These are phyloP conservation scores for Narthecium ossifragum DNA, from an alignment of 106 monocot species.

Conservation along the genomic window DNA sequence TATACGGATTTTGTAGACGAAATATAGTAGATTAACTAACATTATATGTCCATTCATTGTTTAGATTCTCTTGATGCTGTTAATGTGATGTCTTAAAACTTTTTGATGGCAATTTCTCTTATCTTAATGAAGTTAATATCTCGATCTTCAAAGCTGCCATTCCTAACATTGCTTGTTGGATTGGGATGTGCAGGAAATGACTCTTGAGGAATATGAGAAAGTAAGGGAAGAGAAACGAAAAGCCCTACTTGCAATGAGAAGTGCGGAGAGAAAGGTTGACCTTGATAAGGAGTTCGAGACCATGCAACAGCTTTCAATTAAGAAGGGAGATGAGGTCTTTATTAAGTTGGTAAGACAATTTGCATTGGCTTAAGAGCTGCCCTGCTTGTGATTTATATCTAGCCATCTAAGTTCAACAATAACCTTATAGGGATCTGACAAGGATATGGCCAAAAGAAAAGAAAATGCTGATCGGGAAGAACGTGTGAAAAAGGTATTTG, in stretches of 20 bases:
- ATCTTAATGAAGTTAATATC: not conserved
- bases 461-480: constrained; percentile 55
- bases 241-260: constrained; percentile 29
- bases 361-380: not conserved
- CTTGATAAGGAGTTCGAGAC: constrained; percentile 39
- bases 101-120: not conserved
- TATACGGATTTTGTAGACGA: too few relatives aligned
- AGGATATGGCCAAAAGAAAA: constrained; percentile 42
- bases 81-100: not conserved
- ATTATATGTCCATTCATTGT: not conserved
- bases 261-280: constrained; percentile 36
- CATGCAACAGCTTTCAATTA: constrained; percentile 38
- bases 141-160: not conserved
- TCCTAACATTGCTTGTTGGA: not conserved
- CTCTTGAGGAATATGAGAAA: constrained; percentile 48
- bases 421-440: constrained; percentile 58
- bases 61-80: not conserved
- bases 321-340: constrained; percentile 45
- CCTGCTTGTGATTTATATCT: not conserved
- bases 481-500: constrained; percentile 48
- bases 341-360: constrained; percentile 33
- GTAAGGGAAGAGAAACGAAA: constrained; percentile 46
- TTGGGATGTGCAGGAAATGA: constrained; percentile 36
- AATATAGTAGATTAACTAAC: not conserved
- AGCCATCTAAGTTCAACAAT: not conserved